Evolutionary conservation across 495 filamentous ascomycete species (phyloP).

Genomic region (Cercophora newfieldiana): DNA sequence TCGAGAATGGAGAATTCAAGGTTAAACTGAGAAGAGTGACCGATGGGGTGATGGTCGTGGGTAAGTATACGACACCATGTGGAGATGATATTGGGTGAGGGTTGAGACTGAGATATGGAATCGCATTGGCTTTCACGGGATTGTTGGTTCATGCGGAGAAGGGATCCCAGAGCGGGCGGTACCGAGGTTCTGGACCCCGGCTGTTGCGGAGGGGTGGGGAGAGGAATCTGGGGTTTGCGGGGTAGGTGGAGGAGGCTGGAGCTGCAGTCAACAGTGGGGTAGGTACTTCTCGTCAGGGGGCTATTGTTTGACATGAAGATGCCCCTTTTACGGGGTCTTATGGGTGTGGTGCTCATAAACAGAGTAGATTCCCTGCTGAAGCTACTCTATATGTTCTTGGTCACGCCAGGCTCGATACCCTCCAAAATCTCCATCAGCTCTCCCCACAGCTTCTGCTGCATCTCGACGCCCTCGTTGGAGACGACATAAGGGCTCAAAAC

Average conservation of each 20-base stretch:
- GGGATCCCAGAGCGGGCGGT: background rate
- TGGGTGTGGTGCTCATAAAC: background rate
- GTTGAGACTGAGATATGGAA: too few species aligned
- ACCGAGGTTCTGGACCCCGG: conserved; percentile 24
- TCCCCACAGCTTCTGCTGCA: conserved; percentile 31
- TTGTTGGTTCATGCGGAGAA: conserved; percentile 10
- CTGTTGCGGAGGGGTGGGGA: background rate
- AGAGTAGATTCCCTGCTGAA: background rate
- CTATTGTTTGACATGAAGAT: background rate
- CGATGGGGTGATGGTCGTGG: too few species aligned
- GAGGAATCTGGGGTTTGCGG: conserved; percentile 13
- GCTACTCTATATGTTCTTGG: background rate
- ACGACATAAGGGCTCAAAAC: conserved; percentile 25
- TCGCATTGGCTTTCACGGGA: background rate
- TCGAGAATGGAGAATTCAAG: too few species aligned
- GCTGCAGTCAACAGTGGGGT: background rate
- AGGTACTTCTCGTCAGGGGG: background rate
- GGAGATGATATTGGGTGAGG: too few species aligned
- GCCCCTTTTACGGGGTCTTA: background rate
- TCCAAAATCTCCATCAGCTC: conserved; percentile 38
- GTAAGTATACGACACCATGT: too few species aligned
- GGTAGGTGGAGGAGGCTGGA: conserved; percentile 7
- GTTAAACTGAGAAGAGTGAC: too few species aligned
- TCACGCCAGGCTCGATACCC: conserved; percentile 31
- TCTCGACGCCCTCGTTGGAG: conserved; percentile 28